phyloP scores from a whole-genome alignment of 257 asterid species.

The Salvia miltiorrhiza region DNA sequence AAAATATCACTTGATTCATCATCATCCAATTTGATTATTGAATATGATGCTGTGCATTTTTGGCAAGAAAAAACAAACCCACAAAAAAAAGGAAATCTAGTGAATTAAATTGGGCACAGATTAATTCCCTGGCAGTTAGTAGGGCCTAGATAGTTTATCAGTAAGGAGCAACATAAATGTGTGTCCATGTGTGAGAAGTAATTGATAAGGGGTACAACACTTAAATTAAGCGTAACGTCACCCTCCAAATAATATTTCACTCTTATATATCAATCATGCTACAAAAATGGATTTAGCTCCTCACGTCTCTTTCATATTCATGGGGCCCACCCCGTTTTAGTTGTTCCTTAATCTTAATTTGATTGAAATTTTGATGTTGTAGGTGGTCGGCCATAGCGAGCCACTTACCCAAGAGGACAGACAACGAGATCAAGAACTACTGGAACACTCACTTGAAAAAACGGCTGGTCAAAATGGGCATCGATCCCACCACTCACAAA shows the following conservation, averaged over 20 bases:
- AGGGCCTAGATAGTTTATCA: background rate
- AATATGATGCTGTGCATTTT: no score
- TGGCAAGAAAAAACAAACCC: no score
- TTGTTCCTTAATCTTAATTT: no score
- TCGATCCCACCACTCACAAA: slow-evolving; percentile 49
- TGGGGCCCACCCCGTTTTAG: background rate
- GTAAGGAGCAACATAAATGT: slow-evolving; percentile 4
- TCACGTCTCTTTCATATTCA: background rate
- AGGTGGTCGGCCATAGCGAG: slow-evolving; percentile 53
- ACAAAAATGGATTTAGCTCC: background rate
- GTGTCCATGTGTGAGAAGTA: slow-evolving; percentile 19
- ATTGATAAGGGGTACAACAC: slow-evolving; percentile 1
- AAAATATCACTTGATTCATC: no score
- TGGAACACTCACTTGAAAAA: slow-evolving; percentile 57
- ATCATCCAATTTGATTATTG: no score
- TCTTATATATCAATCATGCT: no score
- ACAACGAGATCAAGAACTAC: slow-evolving; percentile 50
- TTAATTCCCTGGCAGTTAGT: background rate
- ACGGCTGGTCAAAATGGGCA: slow-evolving; percentile 43
- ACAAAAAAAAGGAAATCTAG: no score
- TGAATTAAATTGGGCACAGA: no score
- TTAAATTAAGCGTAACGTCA: background rate
- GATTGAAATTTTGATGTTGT: no score
- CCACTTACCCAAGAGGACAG: slow-evolving; percentile 46
- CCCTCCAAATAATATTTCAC: no score